These are phyloP conservation scores for Pseudopyricularia cyperi DNA, from an alignment of 2,329 filamentous ascomycete species.

Conservation along the genomic window DNA sequence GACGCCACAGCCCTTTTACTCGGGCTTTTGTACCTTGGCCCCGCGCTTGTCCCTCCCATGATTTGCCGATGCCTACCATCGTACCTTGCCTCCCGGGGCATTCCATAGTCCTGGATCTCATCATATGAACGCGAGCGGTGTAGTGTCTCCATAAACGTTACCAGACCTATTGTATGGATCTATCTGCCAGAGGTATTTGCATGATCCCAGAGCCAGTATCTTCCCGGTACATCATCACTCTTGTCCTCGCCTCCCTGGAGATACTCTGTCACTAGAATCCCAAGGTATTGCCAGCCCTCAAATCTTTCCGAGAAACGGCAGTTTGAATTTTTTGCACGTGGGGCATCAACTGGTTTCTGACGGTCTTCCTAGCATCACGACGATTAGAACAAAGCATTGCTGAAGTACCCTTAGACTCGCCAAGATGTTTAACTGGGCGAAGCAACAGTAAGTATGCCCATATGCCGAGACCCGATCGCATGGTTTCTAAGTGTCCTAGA, in stretches of 20 bases:
- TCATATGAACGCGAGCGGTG: not conserved
- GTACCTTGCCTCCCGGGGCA: not conserved
- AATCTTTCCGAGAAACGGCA: too few relatives aligned
- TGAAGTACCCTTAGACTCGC: not conserved
- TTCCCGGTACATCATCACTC: too few relatives aligned
- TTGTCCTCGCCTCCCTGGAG: too few relatives aligned
- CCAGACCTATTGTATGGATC: not conserved
- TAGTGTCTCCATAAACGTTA: not conserved
- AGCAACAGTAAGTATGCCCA: conserved; percentile 57
- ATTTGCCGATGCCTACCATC: not conserved
- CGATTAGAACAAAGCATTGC: not conserved
- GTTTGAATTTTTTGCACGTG: too few relatives aligned
- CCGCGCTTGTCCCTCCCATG: not conserved
- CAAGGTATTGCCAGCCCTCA: too few relatives aligned
- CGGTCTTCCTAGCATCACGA: not conserved
- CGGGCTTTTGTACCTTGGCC: not conserved
- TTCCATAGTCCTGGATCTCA: not conserved
- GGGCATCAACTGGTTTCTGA: not conserved
- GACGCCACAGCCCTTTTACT: not conserved
- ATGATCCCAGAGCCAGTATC: too few relatives aligned
- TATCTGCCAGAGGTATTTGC: too few relatives aligned
- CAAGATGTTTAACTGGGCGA: conserved; percentile 87
- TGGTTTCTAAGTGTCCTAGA: conserved; percentile 20
- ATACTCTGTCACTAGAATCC: too few relatives aligned
- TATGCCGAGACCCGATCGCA: not conserved